Conservation (phyloP, 306 rosid species). For the Malus domestica region ASM211411v1 NC_041792.1:1804001-1804500, state of each 20-base stretch:
- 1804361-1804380: constrained; percentile 55
- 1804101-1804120: neutral
- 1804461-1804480: constrained; percentile 43
- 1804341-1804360: constrained; percentile 47
- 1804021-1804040: too few relatives aligned
- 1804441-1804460: constrained; percentile 90
- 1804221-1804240: too few relatives aligned
- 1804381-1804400: constrained; percentile 51
- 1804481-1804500: constrained; percentile 11
- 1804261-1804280: neutral
- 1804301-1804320: neutral
- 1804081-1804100: neutral
- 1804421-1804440: constrained; percentile 8
- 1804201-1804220: too few relatives aligned
- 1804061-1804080: neutral
- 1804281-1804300: neutral
- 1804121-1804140: neutral
- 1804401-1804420: constrained; percentile 44
- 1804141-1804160: too few relatives aligned
- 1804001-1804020: neutral
- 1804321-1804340: constrained; percentile 31
- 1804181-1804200: too few relatives aligned
- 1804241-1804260: neutral
- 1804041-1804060: neutral
- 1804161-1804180: too few relatives aligned